Evolutionary conservation across 768 basidiomycete genomes (phyloP).

Genomic region (Mycena leptocephala): DNA sequence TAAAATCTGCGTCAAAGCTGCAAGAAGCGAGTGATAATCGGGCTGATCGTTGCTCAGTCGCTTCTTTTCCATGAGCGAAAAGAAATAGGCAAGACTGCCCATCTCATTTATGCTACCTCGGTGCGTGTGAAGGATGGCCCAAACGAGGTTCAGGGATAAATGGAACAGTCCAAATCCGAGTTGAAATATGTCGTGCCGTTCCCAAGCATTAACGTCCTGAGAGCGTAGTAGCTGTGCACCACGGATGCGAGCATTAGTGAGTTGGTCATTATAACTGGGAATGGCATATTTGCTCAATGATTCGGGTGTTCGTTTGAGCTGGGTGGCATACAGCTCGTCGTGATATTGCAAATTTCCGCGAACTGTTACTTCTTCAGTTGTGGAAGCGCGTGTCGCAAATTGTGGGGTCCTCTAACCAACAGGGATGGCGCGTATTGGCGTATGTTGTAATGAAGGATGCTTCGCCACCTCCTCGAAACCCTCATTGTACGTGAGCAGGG

Average conservation of each 20-base stretch:
- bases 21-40: too few relatives aligned
- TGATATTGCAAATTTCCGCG: not conserved
- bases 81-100: slow-evolving; percentile 49
- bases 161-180: slow-evolving; percentile 52
- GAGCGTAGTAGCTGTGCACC: not conserved
- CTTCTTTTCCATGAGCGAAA: slow-evolving; percentile 50
- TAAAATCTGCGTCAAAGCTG: too few relatives aligned
- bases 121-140: slow-evolving; percentile 49
- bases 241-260: not conserved
- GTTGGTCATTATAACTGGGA: not conserved
- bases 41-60: slow-evolving; percentile 18
- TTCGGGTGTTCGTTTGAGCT: not conserved
- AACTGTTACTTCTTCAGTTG: not conserved
- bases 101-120: slow-evolving; percentile 41
- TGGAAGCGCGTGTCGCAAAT: not conserved
- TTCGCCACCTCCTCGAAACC: too few relatives aligned
- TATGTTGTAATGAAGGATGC: too few relatives aligned
- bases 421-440: too few relatives aligned
- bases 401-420: too few relatives aligned
- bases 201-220: not conserved
- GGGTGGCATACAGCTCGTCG: not conserved
- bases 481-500: too few relatives aligned
- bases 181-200: not conserved
- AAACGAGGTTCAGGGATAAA: slow-evolving; percentile 52
- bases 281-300: not conserved